phyloP scores from a whole-genome alignment of 2,329 filamentous ascomycete species.

The Domatiomyces globalis region DNA sequence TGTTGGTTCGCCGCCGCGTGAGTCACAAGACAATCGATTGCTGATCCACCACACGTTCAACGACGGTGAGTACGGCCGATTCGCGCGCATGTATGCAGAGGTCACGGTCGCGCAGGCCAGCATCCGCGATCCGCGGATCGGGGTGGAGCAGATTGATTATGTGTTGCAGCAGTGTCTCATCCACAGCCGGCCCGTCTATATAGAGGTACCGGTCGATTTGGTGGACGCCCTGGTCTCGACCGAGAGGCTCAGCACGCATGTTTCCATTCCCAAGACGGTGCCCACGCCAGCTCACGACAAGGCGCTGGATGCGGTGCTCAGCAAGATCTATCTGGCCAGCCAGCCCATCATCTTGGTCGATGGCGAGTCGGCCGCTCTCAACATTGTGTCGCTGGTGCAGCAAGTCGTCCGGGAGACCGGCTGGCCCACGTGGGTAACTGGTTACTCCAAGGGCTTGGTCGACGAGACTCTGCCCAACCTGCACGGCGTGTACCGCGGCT shows the following conservation, averaged over 20 bases:
- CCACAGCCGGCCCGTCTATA: conserved; percentile 42
- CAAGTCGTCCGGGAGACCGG: conserved; percentile 28
- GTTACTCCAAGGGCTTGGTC: conserved; percentile 36
- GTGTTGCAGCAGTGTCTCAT: conserved; percentile 37
- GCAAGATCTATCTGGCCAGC: conserved; percentile 31
- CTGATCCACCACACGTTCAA: conserved; percentile 22
- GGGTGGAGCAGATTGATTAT: conserved; percentile 38
- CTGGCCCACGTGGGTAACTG: conserved; percentile 35
- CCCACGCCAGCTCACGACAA: conserved; percentile 1
- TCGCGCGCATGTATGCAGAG: conserved; percentile 34
- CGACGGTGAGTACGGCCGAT: conserved; percentile 40
- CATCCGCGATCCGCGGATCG: conserved; percentile 31
- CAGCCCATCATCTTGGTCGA: conserved; percentile 39
- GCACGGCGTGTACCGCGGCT: conserved; percentile 35
- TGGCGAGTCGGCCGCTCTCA: conserved; percentile 31
- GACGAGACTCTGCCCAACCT: conserved; percentile 34
- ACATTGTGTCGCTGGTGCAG: conserved; percentile 28
- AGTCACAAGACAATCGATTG: conserved; percentile 34
- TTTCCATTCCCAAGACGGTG: conserved; percentile 45
- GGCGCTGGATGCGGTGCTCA: conserved; percentile 46
- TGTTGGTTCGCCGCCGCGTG: conserved; percentile 39
- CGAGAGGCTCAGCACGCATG: conserved; percentile 48
- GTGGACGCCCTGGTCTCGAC: conserved; percentile 21
- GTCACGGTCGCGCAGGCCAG: conserved; percentile 37
- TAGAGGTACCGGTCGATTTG: conserved; percentile 42